A percentile compares a stretch with the other conserved stretches of the same genome.
phyloP scores from a whole-genome alignment of 306 rosid genomes.

The cucumber (Cucumis sativus) region Cucumber_9930_V3 NC_026655.2:17780001-17780500 shows the following conservation, averaged over 20 bases:
- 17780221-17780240: slow-evolving; percentile 70
- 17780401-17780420: slow-evolving; percentile 66
- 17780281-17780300: slow-evolving; percentile 93
- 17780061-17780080: background rate
- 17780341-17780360: slow-evolving; percentile 77
- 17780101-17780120: slow-evolving; percentile 96
- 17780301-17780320: slow-evolving; percentile 91
- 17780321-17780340: slow-evolving; percentile 81
- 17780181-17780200: slow-evolving; percentile 75
- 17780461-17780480: slow-evolving; percentile 11
- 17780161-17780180: slow-evolving; percentile 88
- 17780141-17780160: slow-evolving; percentile 92
- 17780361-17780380: slow-evolving; percentile 85
- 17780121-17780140: slow-evolving; percentile 84
- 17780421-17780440: slow-evolving; percentile 6
- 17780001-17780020: background rate
- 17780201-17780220: slow-evolving; percentile 77
- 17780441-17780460: slow-evolving; percentile 10
- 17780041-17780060: background rate
- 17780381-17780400: slow-evolving; percentile 34
- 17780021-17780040: background rate
- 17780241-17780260: slow-evolving; percentile 80
- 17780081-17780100: slow-evolving; percentile 13
- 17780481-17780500: slow-evolving; percentile 2
- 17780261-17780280: slow-evolving; percentile 90